Evolutionary conservation across 1,139 yeast species (phyloP).

Genomic region (Debaryomyces singareniensis): DNA sequence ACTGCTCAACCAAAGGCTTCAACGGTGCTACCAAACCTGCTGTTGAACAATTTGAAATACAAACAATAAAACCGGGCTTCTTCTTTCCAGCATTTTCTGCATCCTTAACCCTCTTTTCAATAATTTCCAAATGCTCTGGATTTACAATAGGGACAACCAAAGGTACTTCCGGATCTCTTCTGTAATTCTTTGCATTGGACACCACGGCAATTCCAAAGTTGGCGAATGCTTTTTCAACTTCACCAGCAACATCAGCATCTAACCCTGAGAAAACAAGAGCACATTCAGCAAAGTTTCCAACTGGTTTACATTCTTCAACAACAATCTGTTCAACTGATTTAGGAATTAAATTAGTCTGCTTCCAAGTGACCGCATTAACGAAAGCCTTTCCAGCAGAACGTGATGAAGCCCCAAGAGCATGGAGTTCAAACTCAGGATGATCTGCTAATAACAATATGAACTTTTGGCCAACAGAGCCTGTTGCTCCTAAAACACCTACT

Average conservation of each 20-base stretch:
- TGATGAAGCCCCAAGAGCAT: constrained; percentile 85
- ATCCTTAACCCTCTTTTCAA: constrained; percentile 52
- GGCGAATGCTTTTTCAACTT: constrained; percentile 77
- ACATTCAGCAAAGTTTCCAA: constrained; percentile 71
- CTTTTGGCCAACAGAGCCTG: constrained; percentile 97
- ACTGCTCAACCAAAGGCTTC: constrained; percentile 80
- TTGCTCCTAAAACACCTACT: constrained; percentile 94
- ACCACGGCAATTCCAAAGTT: constrained; percentile 78
- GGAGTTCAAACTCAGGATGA: constrained; percentile 86
- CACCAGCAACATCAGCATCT: constrained; percentile 91
- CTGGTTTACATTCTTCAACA: constrained; percentile 75
- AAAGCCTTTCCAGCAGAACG: constrained; percentile 92
- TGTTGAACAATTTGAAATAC: constrained; percentile 97
- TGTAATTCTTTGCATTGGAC: constrained; percentile 93
- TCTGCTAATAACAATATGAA: constrained; percentile 76
- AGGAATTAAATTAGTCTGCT: constrained; percentile 83
- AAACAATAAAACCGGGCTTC: constrained; percentile 77
- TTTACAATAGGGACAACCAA: constrained; percentile 92
- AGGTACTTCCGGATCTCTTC: constrained; percentile 85
- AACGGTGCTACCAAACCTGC: constrained; percentile 97
- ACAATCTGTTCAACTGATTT: constrained; percentile 51
- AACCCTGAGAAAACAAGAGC: constrained; percentile 93
- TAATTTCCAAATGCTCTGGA: constrained; percentile 82
- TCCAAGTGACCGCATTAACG: constrained; percentile 87
- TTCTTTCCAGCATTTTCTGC: constrained; percentile 48